Base-by-base conservation (phyloP, 1,284 basidiomycete genomes). In the Irpex rosettiformis region DNA sequence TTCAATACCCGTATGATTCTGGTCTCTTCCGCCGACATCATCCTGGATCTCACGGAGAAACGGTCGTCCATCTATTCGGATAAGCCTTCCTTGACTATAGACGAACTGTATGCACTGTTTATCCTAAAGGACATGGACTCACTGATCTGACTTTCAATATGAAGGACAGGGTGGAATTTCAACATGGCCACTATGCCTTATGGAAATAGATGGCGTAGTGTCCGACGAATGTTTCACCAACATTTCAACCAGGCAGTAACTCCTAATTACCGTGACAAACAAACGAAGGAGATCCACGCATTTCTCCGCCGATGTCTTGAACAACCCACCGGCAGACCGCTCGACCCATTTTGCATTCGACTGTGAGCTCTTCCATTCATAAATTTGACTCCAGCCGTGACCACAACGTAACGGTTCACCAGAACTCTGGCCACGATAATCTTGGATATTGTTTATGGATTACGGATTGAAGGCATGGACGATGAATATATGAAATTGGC, bases 161-260 rank as follows among this genome's bases (percentile, higher is more conserved):
- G 37, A 22, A 64, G 64, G 1, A 58, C 60, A 3, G 68, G 71
- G 4, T 76, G 71, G 60, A 64, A 65, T 4, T 67, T 69, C 52
- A 64, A 70, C 6, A 64, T 78, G 21, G 69, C 69, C 5, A 64
- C 74, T 29, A 62, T 67, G 56, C 64, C 53, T 37, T 77, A 75
- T 55, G 72, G 72, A 1, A 67, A 70, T 4, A 66, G 65, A 3
- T 77, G 73, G 70, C 45, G 65, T 53, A 33, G 61, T 25, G 58
- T 65, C 67, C 43, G 69, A 59, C 47, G 64, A 56, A 51, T 68
- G 62, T 66, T 66, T 59, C 53, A 63, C 28, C 63, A 66, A 40
- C 55, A 61, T 40, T 65, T 64, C 57, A 58, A 62, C 40, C 59
- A 45, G 13, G 29, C 45, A 16, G 59, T 56, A 3, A 51, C 64